These are phyloP conservation scores for Pistacia integerrima DNA, from an alignment of 345 rosid genomes.

Conservation along the genomic window DNA sequence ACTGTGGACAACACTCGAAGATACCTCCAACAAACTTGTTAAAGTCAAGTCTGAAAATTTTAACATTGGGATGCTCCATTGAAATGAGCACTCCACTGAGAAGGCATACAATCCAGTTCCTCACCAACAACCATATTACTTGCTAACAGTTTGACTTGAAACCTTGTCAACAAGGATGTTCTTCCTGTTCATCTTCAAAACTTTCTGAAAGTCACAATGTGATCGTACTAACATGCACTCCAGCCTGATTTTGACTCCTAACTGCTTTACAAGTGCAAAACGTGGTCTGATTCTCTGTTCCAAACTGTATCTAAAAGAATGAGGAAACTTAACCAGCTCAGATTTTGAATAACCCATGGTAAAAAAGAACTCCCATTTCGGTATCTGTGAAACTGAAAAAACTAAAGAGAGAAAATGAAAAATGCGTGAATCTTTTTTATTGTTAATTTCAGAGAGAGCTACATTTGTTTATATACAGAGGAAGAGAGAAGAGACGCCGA, in stretches of 20 bases:
- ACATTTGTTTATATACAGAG: too few relatives aligned
- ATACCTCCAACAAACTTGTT: too few relatives aligned
- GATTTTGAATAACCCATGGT: constrained; percentile 42
- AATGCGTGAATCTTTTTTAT: too few relatives aligned
- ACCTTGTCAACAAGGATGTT: too few relatives aligned
- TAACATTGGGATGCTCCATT: background rate
- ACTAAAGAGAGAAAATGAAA: too few relatives aligned
- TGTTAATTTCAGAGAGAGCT: too few relatives aligned
- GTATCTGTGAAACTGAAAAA: too few relatives aligned
- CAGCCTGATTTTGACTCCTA: constrained; percentile 28
- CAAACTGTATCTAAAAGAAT: background rate
- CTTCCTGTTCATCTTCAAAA: constrained; percentile 30
- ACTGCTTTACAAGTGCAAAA: constrained; percentile 39
- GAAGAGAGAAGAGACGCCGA: too few relatives aligned
- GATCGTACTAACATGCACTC: constrained; percentile 30
- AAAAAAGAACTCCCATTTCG: constrained; percentile 36
- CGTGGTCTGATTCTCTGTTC: constrained; percentile 37
- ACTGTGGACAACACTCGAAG: too few relatives aligned
- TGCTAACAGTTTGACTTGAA: background rate
- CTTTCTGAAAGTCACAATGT: constrained; percentile 26
- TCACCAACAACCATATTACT: background rate
- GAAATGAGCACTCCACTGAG: background rate
- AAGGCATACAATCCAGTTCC: background rate
- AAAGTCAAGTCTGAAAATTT: background rate
- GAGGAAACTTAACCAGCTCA: background rate